Base-by-base conservation (phyloP, 2,329 filamentous ascomycete species). In the Xylaria sp. region DNA sequence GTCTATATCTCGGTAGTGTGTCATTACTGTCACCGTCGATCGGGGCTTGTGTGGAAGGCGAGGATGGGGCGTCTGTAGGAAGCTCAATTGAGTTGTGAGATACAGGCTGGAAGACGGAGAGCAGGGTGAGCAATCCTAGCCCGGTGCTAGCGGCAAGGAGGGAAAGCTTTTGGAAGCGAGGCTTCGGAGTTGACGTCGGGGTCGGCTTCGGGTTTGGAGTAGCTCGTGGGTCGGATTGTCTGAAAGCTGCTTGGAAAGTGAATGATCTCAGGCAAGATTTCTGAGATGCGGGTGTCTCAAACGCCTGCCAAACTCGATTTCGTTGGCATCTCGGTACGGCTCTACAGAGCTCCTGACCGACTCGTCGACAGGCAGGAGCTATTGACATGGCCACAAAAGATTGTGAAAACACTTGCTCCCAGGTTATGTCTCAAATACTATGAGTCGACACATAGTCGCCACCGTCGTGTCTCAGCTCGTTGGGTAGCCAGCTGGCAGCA, bases 1-100 rank as follows among this genome's bases (percentile, higher is more conserved):
- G 77, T 31, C 81, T 79, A 68, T 79, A 85, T 3, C 80, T 79
- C 14, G 83, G 83, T 1, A 84, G 72, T 9, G 73, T 73, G 2
- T 80, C 77, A 65, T 81, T 78, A 35, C 76, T n/a, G 19, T n/a
- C 76, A 53, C 67, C 61, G 56, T 75, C 74, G 25, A 52, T 43
- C 15, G 70, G 61, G 0, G 69, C 23, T 21, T 64, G 45, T 35
- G 52, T 40, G 14, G 65, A 47, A 15, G 66, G 60, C 2, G 57
- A 40, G 19, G 58, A 40, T 6, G 60, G 46, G 28, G 46, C 15
- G 5, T 67, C 60, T 49, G 49, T 19, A 8, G 65, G 52, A 14
- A 55, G 17, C 25, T 70, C 66, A 57, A 66, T 58, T 17, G 70
- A 33, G 7, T 63, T 61, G 50, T 65, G 51, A 25, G 67, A 60